phyloP scores from a whole-genome alignment of 179 eudicot species.

The Drosera spatulata region DNA sequence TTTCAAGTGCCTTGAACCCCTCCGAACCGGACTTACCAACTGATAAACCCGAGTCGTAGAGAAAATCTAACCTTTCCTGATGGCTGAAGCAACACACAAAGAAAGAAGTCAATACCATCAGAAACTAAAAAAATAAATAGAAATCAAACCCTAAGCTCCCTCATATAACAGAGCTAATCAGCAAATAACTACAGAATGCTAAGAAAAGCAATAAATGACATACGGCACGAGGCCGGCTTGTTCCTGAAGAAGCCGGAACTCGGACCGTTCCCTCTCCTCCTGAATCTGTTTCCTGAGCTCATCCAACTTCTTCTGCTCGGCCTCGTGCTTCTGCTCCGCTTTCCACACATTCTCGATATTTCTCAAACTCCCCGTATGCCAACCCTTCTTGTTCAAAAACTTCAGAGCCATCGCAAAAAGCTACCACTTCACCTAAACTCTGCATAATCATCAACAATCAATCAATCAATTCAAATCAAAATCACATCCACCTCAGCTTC shows the following conservation, averaged over 20 bases:
- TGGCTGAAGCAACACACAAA: constrained; percentile 22
- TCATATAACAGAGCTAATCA: background rate
- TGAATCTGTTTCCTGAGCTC: constrained; percentile 87
- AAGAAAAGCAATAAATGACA: background rate
- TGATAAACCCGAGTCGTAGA: constrained; percentile 90
- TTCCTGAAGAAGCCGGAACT: constrained; percentile 77
- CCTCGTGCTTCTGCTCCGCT: constrained; percentile 87
- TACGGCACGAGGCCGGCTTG: constrained; percentile 92
- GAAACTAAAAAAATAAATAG: background rate
- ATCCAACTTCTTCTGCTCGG: constrained; percentile 75
- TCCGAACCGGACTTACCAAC: constrained; percentile 66
- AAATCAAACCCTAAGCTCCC: constrained; percentile 9
- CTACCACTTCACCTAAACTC: no score
- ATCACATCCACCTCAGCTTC: no score
- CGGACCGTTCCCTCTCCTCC: constrained; percentile 74
- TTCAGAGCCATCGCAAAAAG: constrained; percentile 56
- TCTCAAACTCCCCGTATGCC: constrained; percentile 93
- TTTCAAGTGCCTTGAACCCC: constrained; percentile 64
- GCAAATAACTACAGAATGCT: no score
- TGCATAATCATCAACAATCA: no score
- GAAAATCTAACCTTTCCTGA: constrained; percentile 90
- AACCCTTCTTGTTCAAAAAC: constrained; percentile 94
- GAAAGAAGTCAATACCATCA: background rate
- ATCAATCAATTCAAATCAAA: no score
- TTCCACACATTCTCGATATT: constrained; percentile 98